Evolutionary conservation across 768 basidiomycete species (phyloP).

Genomic region (Pholiota molesta): DNA sequence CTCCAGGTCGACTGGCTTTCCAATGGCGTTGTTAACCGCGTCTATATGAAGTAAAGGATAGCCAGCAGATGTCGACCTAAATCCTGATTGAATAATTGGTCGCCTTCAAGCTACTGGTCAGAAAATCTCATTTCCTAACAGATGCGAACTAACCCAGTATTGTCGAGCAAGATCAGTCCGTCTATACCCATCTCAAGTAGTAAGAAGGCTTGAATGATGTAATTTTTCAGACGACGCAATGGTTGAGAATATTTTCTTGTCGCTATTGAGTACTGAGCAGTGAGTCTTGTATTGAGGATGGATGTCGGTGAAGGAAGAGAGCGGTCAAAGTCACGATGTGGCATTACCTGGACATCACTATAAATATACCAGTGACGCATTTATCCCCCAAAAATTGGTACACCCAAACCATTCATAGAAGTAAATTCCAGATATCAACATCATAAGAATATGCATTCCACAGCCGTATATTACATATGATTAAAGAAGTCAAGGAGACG

Average conservation of each 20-base stretch:
- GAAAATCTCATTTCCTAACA: slow-evolving; percentile 16
- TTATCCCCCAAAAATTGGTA: neutral
- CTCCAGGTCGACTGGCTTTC: slow-evolving; percentile 52
- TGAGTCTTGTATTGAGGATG: too few relatives aligned
- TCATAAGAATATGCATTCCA: neutral
- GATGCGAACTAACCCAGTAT: slow-evolving; percentile 57
- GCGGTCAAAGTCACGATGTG: neutral
- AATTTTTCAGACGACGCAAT: neutral
- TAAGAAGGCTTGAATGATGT: neutral
- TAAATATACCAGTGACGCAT: neutral
- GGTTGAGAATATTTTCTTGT: neutral
- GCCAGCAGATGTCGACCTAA: slow-evolving; percentile 72
- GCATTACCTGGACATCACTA: neutral
- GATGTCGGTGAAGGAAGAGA: neutral
- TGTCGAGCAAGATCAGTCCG: slow-evolving; percentile 80
- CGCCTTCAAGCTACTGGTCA: slow-evolving; percentile 42
- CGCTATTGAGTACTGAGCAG: neutral
- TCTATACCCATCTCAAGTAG: slow-evolving; percentile 66
- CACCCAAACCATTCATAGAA: neutral
- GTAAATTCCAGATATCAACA: neutral
- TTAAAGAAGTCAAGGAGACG: slow-evolving; percentile 46
- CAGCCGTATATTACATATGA: neutral
- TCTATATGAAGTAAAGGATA: slow-evolving; percentile 89
- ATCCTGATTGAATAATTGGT: slow-evolving; percentile 90
- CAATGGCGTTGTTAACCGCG: slow-evolving; percentile 73